Evolutionary conservation across 768 basidiomycete genomes (phyloP).

Genomic region (Suillus weaverae): DNA sequence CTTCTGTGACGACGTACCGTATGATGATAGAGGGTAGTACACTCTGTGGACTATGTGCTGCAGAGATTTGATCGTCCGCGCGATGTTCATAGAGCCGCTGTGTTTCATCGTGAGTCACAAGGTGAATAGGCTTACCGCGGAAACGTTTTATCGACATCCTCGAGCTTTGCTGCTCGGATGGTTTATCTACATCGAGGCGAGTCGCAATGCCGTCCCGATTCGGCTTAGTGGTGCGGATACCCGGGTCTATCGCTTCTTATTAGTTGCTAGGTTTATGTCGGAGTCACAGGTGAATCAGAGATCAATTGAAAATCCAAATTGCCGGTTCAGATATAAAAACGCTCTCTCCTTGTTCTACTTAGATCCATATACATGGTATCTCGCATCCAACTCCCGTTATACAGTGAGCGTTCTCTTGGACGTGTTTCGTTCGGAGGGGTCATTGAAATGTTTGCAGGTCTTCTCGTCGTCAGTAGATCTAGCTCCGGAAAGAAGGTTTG

Average conservation of each 20-base stretch:
- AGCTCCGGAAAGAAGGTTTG: slow-evolving; percentile 3
- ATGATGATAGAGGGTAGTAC: slow-evolving; percentile 59
- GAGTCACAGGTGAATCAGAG: no score
- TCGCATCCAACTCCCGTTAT: neutral
- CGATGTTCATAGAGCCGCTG: slow-evolving; percentile 75
- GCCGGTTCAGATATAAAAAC: neutral
- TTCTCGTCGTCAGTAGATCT: neutral
- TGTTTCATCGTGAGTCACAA: neutral
- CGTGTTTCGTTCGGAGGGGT: neutral
- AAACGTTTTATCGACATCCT: slow-evolving; percentile 41
- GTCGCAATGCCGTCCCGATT: no score
- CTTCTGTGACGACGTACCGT: slow-evolving; percentile 41
- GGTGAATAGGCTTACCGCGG: slow-evolving; percentile 37
- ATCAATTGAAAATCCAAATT: neutral
- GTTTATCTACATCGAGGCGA: no score
- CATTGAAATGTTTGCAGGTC: neutral
- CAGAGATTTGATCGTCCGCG: slow-evolving; percentile 72
- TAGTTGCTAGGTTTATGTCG: no score
- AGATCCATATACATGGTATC: neutral
- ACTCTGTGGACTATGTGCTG: slow-evolving; percentile 72
- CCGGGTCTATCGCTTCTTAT: no score
- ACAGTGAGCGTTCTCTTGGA: neutral
- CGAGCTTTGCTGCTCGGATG: slow-evolving; percentile 26
- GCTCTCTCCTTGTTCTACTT: neutral
- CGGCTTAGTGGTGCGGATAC: no score